These are phyloP conservation scores for Lactarius vividus DNA, from an alignment of 768 basidiomycete genomes.

Conservation along the genomic window DNA sequence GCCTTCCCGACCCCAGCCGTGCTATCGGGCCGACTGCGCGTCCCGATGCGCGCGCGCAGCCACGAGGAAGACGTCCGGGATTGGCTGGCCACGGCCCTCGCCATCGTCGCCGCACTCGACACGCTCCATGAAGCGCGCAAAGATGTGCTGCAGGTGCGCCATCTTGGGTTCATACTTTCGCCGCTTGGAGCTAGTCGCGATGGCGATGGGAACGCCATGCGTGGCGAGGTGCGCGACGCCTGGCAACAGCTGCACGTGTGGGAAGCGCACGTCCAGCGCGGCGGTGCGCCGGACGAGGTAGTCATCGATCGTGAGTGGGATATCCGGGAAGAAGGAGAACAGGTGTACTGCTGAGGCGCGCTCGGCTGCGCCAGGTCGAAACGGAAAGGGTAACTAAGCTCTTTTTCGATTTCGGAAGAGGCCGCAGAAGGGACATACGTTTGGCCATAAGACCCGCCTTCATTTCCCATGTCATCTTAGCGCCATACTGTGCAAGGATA, in stretches of 20 bases:
- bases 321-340: constrained; percentile 73
- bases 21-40: constrained; percentile 54
- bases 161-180: constrained; percentile 70
- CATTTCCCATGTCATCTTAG: constrained; percentile 83
- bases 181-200: constrained; percentile 74
- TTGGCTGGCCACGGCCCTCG: constrained; percentile 34
- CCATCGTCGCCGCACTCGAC: constrained; percentile 67
- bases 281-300: constrained; percentile 56
- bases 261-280: constrained; percentile 66
- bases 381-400: background rate
- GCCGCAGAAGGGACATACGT: constrained; percentile 41
- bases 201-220: constrained; percentile 70
- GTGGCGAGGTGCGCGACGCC: constrained; percentile 68
- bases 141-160: constrained; percentile 53
- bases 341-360: constrained; percentile 58
- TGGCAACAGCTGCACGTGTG: constrained; percentile 66
- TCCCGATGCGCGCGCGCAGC: constrained; percentile 61
- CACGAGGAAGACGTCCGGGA: constrained; percentile 75
- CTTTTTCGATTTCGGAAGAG: background rate
- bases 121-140: constrained; percentile 58
- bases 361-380: constrained; percentile 48
- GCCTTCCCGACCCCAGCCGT: constrained; percentile 35
- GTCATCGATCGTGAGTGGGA: constrained; percentile 60
- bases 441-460: constrained; percentile 87
- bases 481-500: constrained; percentile 68